These are phyloP conservation scores for Coemansia sp. DNA, from an alignment of 371 early-diverging fungal genomes.

Conservation along the genomic window DNA sequence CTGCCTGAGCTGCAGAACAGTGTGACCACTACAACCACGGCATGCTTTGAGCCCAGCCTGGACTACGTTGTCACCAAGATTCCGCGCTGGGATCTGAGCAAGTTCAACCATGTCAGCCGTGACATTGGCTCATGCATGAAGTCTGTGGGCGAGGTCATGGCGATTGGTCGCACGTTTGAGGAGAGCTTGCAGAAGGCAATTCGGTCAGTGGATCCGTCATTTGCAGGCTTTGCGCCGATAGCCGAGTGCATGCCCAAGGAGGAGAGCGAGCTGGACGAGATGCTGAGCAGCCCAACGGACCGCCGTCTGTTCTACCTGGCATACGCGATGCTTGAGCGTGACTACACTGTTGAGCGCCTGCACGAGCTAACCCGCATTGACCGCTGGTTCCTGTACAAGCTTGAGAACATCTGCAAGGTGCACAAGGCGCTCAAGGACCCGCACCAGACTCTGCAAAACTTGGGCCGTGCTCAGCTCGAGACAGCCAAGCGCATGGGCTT, in stretches of 20 bases:
- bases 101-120: constrained; percentile 84
- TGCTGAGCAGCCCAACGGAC: constrained; percentile 78
- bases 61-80: constrained; percentile 94
- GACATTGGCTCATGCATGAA: constrained; percentile 88
- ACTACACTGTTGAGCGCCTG: constrained; percentile 78
- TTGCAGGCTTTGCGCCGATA: constrained; percentile 64
- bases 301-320: constrained; percentile 87
- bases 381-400: constrained; percentile 92
- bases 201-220: constrained; percentile 70
- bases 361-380: constrained; percentile 90
- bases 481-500: constrained; percentile 84
- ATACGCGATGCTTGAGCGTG: constrained; percentile 80
- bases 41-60: constrained; percentile 92
- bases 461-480: constrained; percentile 58
- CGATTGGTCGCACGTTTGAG: constrained; percentile 93
- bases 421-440: constrained; percentile 55
- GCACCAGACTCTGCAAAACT: constrained; percentile 52
- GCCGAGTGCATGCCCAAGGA: constrained; percentile 47
- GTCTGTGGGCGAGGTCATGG: constrained; percentile 96
- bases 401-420: constrained; percentile 77
- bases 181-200: constrained; percentile 91
- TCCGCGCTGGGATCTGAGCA: constrained; percentile 92
- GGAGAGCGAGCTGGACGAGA: constrained; percentile 68
- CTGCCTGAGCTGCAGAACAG: constrained; percentile 83
- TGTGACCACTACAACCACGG: constrained; percentile 87